These are phyloP conservation scores for Colletotrichum melonis DNA, from an alignment of 2,329 filamentous ascomycete species.

Conservation along the genomic window DNA sequence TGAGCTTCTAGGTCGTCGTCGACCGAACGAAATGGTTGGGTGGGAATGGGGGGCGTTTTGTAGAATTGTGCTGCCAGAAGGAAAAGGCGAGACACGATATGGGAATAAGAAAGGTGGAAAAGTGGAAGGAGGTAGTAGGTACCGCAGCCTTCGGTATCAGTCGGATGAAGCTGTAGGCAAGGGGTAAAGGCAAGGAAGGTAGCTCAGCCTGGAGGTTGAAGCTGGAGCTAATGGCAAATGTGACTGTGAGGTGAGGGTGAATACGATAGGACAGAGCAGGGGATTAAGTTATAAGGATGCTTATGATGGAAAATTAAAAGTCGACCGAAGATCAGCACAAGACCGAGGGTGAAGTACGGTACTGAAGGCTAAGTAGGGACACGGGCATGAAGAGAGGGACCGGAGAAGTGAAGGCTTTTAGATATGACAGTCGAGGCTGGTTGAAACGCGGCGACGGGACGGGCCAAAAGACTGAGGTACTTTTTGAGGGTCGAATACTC, in stretches of 20 bases:
- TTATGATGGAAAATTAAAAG: conserved; percentile 11
- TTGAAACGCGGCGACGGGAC: conserved; percentile 14
- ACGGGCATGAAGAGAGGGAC: conserved; percentile 9
- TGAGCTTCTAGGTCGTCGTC: not conserved
- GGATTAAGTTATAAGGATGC: conserved; percentile 16
- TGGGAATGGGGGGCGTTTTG: not conserved
- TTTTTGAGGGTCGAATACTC: not conserved
- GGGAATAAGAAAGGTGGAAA: conserved; percentile 4
- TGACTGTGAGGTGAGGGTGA: not conserved
- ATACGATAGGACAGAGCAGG: not conserved
- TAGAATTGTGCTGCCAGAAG: not conserved
- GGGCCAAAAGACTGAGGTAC: not conserved
- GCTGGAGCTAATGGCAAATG: not conserved
- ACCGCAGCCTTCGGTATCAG: not conserved
- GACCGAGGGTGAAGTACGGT: conserved; percentile 7
- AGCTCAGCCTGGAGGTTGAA: not conserved
- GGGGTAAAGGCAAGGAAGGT: not conserved
- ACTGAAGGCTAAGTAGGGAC: not conserved
- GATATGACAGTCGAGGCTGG: conserved; percentile 17
- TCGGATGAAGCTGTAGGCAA: not conserved
- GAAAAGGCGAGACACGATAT: conserved; percentile 7
- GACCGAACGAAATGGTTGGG: not conserved
- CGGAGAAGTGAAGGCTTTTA: conserved; percentile 31
- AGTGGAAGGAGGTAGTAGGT: not conserved
- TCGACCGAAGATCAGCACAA: conserved; percentile 30